phyloP scores from a whole-genome alignment of 2,329 filamentous ascomycete genomes.

The Sporothrix curviconia region DNA sequence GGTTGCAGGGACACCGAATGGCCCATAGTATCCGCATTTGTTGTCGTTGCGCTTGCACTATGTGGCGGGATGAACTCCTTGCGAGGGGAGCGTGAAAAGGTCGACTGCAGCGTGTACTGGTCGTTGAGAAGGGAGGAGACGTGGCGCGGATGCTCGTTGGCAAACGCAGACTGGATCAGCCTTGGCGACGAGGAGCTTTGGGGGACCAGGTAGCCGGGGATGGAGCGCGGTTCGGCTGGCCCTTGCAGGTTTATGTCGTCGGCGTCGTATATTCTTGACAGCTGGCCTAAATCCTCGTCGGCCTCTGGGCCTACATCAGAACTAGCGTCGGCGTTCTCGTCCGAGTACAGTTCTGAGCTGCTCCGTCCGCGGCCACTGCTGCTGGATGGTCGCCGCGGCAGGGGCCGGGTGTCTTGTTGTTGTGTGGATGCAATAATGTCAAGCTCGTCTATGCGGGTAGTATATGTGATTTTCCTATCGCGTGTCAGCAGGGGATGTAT shows the following conservation, averaged over 20 bases:
- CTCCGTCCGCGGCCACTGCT: slow-evolving; percentile 18
- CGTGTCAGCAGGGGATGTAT: background rate
- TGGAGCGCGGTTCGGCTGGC: slow-evolving; percentile 19
- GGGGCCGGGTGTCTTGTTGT: slow-evolving; percentile 58
- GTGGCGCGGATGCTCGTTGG: slow-evolving; percentile 24
- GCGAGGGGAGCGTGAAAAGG: slow-evolving; percentile 47
- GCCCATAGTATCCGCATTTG: no score
- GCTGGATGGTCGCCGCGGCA: slow-evolving; percentile 66
- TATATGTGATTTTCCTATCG: slow-evolving; percentile 80
- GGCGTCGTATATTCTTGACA: slow-evolving; percentile 43
- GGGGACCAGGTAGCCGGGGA: slow-evolving; percentile 24
- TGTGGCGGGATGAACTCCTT: slow-evolving; percentile 26
- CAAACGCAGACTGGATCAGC: slow-evolving; percentile 23
- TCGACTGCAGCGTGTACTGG: slow-evolving; percentile 41
- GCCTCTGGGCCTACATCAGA: background rate
- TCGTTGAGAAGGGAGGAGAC: slow-evolving; percentile 26
- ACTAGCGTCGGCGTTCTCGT: background rate
- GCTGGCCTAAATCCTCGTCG: slow-evolving; percentile 24
- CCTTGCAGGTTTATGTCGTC: slow-evolving; percentile 14
- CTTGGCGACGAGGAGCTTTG: slow-evolving; percentile 20
- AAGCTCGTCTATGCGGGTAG: slow-evolving; percentile 80
- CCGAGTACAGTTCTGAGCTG: slow-evolving; percentile 26
- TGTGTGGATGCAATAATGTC: slow-evolving; percentile 59
- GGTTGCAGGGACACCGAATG: slow-evolving; percentile 39
- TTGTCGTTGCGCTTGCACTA: slow-evolving; percentile 19